Base-by-base conservation (phyloP, 2,329 filamentous ascomycete genomes). In the Aspergillus neoniger region DNA sequence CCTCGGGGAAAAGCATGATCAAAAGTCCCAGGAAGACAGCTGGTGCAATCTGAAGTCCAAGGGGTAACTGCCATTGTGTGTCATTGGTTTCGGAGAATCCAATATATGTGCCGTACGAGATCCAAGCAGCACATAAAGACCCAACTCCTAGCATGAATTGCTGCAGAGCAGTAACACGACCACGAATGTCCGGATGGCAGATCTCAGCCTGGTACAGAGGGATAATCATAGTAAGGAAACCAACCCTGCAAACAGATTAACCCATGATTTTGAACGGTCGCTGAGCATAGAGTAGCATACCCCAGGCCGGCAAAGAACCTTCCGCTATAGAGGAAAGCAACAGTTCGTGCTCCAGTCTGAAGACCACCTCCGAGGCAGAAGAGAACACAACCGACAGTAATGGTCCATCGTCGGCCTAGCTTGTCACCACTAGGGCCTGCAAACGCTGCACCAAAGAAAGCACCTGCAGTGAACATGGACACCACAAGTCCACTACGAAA, bases 91-190 rank as follows among this genome's bases (percentile, higher is more conserved):
- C 69, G 1, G 74, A 65, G 61, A 86, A 84, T 15, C 81, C 79
- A 43, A 81, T 78, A 64, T 85, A 85, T 4, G 80, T 82, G 48
- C 87, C 91, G 63, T 88, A 94, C 0, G 86, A 87, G 51, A 90
- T 86, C 90, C 90, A 92, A 0, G 86, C 83, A 0, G 91, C 91
- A 15, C 87, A 77, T 1, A 95, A 82, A 15, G 89, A 80, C 59
- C 91, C 91, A 28, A 94, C 84, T 1, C 90, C 91, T 55, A 94
- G 74, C 90, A 93, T 93, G 71, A 93, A 92, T 69, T 93, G 91
- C 73, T 93, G 91, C 3, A 94, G 80, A 30, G 86, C 85, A 0
- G 90, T 92, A 32, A 95, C 84, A 63, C 87, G 81, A 12, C 91
- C 91, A 73, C 91, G 85, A 69, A 94, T 94, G 60, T 83, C 84